Percentiles rank a stretch among this genome's conserved stretches.
Evolutionary conservation across 495 filamentous ascomycete genomes (phyloP).

Genomic region (Trichoderma erinaceum): DNA sequence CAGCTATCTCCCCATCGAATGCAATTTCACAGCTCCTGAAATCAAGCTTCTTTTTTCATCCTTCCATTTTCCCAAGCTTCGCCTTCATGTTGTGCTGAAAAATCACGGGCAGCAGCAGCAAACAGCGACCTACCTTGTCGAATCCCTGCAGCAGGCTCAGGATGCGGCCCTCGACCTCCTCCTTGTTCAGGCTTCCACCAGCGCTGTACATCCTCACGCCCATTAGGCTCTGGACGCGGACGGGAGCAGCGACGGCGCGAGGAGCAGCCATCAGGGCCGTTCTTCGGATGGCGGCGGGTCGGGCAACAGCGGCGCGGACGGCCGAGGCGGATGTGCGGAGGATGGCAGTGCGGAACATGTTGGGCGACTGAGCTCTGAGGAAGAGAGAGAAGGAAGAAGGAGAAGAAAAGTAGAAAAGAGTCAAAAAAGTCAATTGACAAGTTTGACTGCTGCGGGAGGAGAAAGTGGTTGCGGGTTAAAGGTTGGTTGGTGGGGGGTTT

Average conservation of each 20-base stretch:
- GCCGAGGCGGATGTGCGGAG: slow-evolving; percentile 56
- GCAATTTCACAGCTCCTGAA: neutral
- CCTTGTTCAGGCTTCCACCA: slow-evolving; percentile 64
- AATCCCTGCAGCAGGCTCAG: slow-evolving; percentile 86
- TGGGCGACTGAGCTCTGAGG: slow-evolving; percentile 3
- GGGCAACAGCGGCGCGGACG: slow-evolving; percentile 48
- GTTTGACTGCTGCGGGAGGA: neutral
- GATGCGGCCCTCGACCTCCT: slow-evolving; percentile 88
- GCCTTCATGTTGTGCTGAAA: neutral
- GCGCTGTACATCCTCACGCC: slow-evolving; percentile 77
- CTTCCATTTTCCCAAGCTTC: neutral
- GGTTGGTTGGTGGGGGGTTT: neutral
- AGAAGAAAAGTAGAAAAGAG: neutral
- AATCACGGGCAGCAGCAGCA: slow-evolving; percentile 15
- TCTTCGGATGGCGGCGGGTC: slow-evolving; percentile 49
- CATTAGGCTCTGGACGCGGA: slow-evolving; percentile 43
- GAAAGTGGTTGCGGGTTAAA: neutral
- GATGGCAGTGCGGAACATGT: slow-evolving; percentile 81
- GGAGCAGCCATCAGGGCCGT: slow-evolving; percentile 28
- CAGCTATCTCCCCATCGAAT: neutral
- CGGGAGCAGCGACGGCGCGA: slow-evolving; percentile 51
- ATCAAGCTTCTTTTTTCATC: neutral
- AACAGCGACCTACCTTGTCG: slow-evolving; percentile 71
- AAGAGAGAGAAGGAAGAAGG: neutral
- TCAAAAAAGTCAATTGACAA: neutral